Percentiles rank a stretch among this genome's conserved stretches.
These are phyloP conservation scores for Xylaria flabelliformis DNA, from an alignment of 495 filamentous ascomycete genomes.

Conservation along the genomic window DNA sequence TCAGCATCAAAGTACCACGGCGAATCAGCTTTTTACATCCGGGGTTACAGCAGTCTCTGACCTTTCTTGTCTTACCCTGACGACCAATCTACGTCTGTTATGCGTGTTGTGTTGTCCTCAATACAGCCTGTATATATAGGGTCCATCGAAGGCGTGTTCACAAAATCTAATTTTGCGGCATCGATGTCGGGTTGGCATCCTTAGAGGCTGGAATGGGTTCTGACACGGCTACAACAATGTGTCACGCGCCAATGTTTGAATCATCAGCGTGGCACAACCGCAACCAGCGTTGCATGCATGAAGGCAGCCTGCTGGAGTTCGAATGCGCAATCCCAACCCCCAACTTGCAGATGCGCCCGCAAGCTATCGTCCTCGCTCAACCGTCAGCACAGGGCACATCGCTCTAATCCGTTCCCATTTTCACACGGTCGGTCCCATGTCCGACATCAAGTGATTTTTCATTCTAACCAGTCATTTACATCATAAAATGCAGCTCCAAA, in stretches of 20 bases:
- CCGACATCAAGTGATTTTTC: conserved; percentile 2
- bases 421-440: neutral
- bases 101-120: neutral
- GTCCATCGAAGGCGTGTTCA: conserved; percentile 8
- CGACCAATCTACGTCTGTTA: neutral
- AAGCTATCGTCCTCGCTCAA: conserved; percentile 11
- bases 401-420: neutral
- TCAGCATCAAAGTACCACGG: conserved; percentile 25
- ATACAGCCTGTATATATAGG: conserved; percentile 20
- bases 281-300: conserved; percentile 28
- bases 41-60: conserved; percentile 32
- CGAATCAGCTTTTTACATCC: conserved; percentile 31
- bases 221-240: conserved; percentile 21
- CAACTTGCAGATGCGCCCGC: conserved; percentile 11
- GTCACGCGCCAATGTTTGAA: conserved; percentile 28
- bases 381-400: neutral
- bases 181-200: conserved; percentile 9
- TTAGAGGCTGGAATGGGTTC: conserved; percentile 1
- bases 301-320: conserved; percentile 21
- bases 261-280: conserved; percentile 23
- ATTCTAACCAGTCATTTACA: neutral
- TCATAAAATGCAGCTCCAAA: neutral
- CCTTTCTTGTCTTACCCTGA: conserved; percentile 35
- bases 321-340: conserved; percentile 2
- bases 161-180: conserved; percentile 10